Conservation (phyloP, 345 rosid species). For the Brassica nigra region DNA sequence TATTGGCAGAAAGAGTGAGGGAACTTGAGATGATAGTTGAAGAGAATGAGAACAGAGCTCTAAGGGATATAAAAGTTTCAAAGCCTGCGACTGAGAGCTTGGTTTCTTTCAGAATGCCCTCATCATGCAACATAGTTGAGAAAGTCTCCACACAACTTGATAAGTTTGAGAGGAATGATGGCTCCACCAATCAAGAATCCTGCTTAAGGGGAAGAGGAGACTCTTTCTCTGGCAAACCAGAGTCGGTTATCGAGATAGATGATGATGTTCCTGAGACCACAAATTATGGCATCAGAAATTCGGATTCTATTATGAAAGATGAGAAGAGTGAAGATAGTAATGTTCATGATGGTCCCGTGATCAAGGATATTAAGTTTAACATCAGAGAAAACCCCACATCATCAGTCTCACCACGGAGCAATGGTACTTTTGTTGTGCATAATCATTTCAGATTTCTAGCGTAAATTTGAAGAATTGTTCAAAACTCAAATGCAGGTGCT, state of each 20-base stretch:
- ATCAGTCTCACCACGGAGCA: constrained; percentile 40
- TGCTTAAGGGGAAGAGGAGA: constrained; percentile 17
- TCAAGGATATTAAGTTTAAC: constrained; percentile 51
- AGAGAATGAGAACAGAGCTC: constrained; percentile 60
- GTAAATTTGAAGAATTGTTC: constrained; percentile 15
- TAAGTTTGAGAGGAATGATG: constrained; percentile 39
- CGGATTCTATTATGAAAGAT: constrained; percentile 35
- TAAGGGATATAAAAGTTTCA: constrained; percentile 51
- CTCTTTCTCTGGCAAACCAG: neutral
- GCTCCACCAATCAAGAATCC: constrained; percentile 28
- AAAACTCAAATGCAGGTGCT: constrained; percentile 32
- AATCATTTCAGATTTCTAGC: neutral
- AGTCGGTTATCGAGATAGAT: constrained; percentile 19
- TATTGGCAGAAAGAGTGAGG: constrained; percentile 57
- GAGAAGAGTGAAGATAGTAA: constrained; percentile 8
- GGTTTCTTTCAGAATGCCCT: constrained; percentile 31
- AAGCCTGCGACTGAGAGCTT: constrained; percentile 19
- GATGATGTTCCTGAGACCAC: constrained; percentile 28
- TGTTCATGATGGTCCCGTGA: constrained; percentile 30
- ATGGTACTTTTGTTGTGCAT: constrained; percentile 48
- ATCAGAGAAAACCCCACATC: constrained; percentile 34
- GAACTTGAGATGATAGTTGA: constrained; percentile 67
- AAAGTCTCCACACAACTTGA: constrained; percentile 25
- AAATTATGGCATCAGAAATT: constrained; percentile 25
- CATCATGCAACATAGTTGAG: constrained; percentile 31